Conservation (phyloP, 768 basidiomycete genomes). For the Dioszegia aurantiaca region DNA sequence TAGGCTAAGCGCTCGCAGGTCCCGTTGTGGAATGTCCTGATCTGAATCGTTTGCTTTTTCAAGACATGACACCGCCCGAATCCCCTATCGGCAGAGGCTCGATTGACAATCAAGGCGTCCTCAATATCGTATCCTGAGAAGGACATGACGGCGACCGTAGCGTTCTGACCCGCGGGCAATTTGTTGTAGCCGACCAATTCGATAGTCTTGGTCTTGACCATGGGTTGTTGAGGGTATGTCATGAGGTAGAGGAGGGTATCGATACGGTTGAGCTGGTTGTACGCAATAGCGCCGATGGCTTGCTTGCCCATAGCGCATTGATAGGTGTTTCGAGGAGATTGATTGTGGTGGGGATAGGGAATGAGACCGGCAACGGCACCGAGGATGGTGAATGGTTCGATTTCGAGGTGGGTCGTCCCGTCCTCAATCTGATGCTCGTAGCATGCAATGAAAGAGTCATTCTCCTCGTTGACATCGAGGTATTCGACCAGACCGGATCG, state of each 20-base stretch:
- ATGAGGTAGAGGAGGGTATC: conserved; percentile 97
- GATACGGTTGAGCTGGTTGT: conserved; percentile 95
- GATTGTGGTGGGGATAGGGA: conserved; percentile 98
- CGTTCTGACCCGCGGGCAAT: conserved; percentile 96
- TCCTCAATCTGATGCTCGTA: conserved; percentile 82
- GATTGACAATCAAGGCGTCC: conserved; percentile 91
- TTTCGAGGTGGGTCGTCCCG: conserved; percentile 90
- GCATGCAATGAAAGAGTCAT: conserved; percentile 91
- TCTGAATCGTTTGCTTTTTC: conserved; percentile 88
- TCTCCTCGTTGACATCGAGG: conserved; percentile 98
- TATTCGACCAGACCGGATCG: conserved; percentile 91
- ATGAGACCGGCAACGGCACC: conserved; percentile 98
- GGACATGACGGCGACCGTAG: conserved; percentile 97
- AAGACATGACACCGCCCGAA: conserved; percentile 97
- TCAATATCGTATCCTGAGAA: conserved; percentile 99
- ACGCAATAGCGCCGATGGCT: conserved; percentile 96
- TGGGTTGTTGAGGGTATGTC: conserved; percentile 97
- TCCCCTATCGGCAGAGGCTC: conserved; percentile 94
- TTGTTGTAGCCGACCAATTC: conserved; percentile 95
- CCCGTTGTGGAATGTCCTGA: conserved; percentile 95
- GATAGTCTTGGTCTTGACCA: conserved; percentile 99
- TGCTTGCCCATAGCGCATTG: conserved; percentile 99
- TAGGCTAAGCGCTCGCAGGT: conserved; percentile 96
- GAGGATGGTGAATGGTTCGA: conserved; percentile 95
- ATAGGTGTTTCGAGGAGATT: conserved; percentile 98